Conservation (phyloP, 2,329 filamentous ascomycete genomes). For the Epichloe glyceriae region DNA sequence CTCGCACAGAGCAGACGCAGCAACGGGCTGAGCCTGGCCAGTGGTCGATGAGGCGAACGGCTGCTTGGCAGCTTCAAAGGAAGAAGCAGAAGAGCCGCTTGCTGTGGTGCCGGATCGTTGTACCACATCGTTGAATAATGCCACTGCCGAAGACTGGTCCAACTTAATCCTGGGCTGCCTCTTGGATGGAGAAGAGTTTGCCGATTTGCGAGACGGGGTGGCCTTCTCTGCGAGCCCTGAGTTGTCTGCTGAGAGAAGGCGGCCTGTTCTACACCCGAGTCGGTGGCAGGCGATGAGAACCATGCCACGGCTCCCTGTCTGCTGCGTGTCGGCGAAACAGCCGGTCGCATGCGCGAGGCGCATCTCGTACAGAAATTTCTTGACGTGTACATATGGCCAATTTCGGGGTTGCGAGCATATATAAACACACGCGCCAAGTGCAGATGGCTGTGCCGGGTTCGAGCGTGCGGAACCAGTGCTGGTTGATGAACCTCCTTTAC, state of each 20-base stretch:
- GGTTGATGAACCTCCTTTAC: not conserved
- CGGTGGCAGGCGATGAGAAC: conserved; percentile 14
- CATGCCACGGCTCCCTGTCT: conserved; percentile 6
- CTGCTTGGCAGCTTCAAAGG: not conserved
- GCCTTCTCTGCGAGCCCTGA: not conserved
- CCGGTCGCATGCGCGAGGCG: conserved; percentile 15
- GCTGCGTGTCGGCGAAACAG: not conserved
- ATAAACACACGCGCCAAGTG: not conserved
- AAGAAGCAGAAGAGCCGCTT: not conserved
- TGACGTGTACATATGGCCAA: conserved; percentile 21
- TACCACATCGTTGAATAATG: conserved; percentile 25
- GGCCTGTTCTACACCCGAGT: not conserved
- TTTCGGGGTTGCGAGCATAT: not conserved
- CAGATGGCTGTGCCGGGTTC: not conserved
- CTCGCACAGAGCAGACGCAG: conserved; percentile 11
- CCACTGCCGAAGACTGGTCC: conserved; percentile 15
- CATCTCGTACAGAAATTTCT: conserved; percentile 23
- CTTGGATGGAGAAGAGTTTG: conserved; percentile 1
- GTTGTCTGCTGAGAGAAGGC: not conserved
- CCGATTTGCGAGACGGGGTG: not conserved
- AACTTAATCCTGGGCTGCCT: conserved; percentile 1
- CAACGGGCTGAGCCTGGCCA: not conserved
- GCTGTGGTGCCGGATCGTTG: conserved; percentile 4
- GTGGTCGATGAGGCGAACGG: not conserved
- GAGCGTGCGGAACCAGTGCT: not conserved